Conservation (phyloP, 2,329 filamentous ascomycete species). For the Hirsutella minnesotensis region DNA sequence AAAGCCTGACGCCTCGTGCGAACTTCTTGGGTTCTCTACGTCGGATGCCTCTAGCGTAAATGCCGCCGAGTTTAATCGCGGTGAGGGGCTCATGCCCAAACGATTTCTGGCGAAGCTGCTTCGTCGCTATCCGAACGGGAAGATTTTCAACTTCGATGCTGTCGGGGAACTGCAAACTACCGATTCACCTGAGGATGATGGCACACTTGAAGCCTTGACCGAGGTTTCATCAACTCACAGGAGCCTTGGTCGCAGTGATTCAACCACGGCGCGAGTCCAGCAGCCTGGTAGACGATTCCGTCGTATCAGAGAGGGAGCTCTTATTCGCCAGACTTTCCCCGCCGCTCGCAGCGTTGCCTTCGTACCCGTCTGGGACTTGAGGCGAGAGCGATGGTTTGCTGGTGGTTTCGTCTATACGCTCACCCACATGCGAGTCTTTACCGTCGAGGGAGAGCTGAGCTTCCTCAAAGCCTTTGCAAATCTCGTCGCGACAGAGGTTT, state of each 20-base stretch:
- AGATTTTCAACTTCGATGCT: constrained; percentile 31
- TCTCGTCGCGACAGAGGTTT: constrained; percentile 44
- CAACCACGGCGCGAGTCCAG: background rate
- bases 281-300: background rate
- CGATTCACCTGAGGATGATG: constrained; percentile 15
- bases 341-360: constrained; percentile 32
- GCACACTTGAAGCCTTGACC: background rate
- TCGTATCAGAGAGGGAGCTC: constrained; percentile 6
- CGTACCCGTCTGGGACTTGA: constrained; percentile 35
- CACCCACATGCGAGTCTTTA: constrained; percentile 29
- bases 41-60: constrained; percentile 20
- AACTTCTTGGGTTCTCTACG: constrained; percentile 27
- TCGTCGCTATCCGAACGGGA: constrained; percentile 31
- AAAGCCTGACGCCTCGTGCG: constrained; percentile 11
- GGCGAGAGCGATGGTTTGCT: constrained; percentile 34
- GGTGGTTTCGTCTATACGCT: constrained; percentile 38
- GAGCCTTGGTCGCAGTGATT: background rate
- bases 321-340: constrained; percentile 24
- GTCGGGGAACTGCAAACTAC: constrained; percentile 21
- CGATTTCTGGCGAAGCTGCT: constrained; percentile 27
- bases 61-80: constrained; percentile 7
- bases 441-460: constrained; percentile 33
- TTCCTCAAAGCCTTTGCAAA: constrained; percentile 40
- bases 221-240: background rate
- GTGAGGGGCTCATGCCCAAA: constrained; percentile 20